Base-by-base conservation (phyloP, 2,329 filamentous ascomycete genomes). In the Ophiostoma himal-ulmi region DNA sequence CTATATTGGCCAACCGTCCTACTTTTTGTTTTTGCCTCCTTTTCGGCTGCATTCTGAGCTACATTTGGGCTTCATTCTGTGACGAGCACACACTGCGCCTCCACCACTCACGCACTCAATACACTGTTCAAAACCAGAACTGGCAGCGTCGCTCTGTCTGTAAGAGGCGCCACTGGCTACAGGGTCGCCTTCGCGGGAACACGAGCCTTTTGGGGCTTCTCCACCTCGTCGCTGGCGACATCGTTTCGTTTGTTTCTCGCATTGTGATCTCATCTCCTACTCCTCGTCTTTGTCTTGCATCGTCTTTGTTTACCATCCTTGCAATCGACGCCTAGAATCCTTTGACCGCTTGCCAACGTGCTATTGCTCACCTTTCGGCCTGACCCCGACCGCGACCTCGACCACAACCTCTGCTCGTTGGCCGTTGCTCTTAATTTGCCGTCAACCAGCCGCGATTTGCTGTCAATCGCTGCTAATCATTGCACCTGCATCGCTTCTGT, bases 141-240 rank as follows among this genome's bases (percentile, higher is more conserved):
- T 20, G 44, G 62, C 68, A 69, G 57, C 57, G 13, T 52, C 44
- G 39, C 48, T 22, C 54, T 22, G 54, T 26, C 22, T 30, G 22
- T 60, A 22, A 62, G n/a, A 34, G 57, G 60, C 36, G 65, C 54
- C 37, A 52, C 66, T 62, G 60, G 60, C 36, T 68, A 41, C 65
- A 48, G 39, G 22, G 37, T 57, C 65, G 10, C 44, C 60, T n/a
- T 64, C 44, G 39, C 66, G 57, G 60, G 34, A 68, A 54, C 65
- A 68, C 65, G 34, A 68, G 68, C 26, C 30, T 30, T 68, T 36
- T 60, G 62, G 22, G 52, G 39, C 64, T 68, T 70, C 57, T 68
- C 69, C 69, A 70, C 64, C 69, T 44, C 36, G 30, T 62, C 67
- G 65, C 22, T 65, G 48, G 41, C 30, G 67, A 20, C 68, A 69